Base-by-base conservation (phyloP, 768 basidiomycete species). In the Tulasnella sp. region DNA sequence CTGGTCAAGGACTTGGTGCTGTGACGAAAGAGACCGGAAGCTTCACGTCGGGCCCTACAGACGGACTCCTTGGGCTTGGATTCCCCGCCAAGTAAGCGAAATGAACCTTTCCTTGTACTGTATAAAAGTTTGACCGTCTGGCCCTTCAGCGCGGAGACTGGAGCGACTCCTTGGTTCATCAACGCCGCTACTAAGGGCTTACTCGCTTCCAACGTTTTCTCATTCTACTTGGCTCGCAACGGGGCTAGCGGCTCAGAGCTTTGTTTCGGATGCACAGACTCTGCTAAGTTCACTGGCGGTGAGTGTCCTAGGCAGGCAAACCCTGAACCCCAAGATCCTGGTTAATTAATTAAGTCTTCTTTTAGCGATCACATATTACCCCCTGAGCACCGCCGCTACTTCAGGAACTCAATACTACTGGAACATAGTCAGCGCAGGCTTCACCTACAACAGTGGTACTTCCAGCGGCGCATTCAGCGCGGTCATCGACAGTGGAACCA, bases 1-100 rank as follows among this genome's bases (percentile, higher is more conserved):
- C 64, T 3, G 65, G 66, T 41, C 80, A 80, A 65, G 70, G 69
- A 2, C 64, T 81, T 11, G 78, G 78, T 17, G 73, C 73, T n/a
- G 49, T 51, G 7, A 51, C 49, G 5, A 7, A n/a, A 13, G 49
- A 23, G 17, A 21, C 49, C 24, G 49, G 49, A 15, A 26, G 13
- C 19, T 51, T 51, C 24, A 5, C 64, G 76, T 32, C 77, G 76
- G 29, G 67, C 34, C 23, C 34, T 15, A 38, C 5, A 7, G 34
- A 5, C 15, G 34, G 34, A 7, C 34, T 38, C 15, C 34, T 38
- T 38, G 34, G 34, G 15, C 34, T 38, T 38, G 34, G 34, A 38
- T 38, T 38, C 34, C 34, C 34, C 5, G 34, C 34, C 34, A 38
- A 38, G 34, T 38, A 38, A 38, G 34, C 15, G 34, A 38, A 38